These are phyloP conservation scores for Alternaria atra DNA, from an alignment of 2,329 filamentous ascomycete genomes.

Conservation along the genomic window DNA sequence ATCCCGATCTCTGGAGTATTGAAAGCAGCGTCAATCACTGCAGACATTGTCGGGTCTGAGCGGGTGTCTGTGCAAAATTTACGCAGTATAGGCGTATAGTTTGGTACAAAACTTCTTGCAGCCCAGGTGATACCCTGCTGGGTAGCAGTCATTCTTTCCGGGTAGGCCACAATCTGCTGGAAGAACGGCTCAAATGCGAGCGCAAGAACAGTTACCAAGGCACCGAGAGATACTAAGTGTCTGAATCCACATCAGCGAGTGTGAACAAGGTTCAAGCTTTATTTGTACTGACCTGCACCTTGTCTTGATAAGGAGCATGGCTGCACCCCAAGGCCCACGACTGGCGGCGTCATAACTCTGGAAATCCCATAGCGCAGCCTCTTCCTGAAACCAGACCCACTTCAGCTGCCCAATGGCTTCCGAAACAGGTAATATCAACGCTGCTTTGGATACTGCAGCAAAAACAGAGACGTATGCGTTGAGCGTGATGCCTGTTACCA, in stretches of 20 bases:
- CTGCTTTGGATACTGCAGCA: conserved; percentile 29
- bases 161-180: conserved; percentile 27
- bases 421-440: conserved; percentile 28
- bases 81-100: not conserved
- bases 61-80: not conserved
- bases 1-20: not conserved
- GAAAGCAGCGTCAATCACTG: not conserved
- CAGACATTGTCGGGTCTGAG: not conserved
- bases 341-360: conserved; percentile 26
- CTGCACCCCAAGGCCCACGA: conserved; percentile 31
- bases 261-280: too few species aligned
- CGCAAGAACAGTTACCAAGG: conserved; percentile 21
- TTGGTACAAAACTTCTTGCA: conserved; percentile 1
- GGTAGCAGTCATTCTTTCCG: not conserved
- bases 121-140: not conserved
- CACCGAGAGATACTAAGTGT: conserved; percentile 22
- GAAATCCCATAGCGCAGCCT: conserved; percentile 23
- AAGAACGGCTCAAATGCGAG: conserved; percentile 32
- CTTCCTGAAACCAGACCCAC: conserved; percentile 30
- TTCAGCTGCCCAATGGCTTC: conserved; percentile 36
- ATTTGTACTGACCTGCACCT: too few species aligned
- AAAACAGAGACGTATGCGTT: conserved; percentile 30
- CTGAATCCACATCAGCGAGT: too few species aligned
- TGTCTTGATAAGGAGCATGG: conserved; percentile 23
- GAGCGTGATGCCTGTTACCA: conserved; percentile 26